Evolutionary conservation across 2,329 filamentous ascomycete genomes (phyloP).

Genomic region (Aulographum hederae): DNA sequence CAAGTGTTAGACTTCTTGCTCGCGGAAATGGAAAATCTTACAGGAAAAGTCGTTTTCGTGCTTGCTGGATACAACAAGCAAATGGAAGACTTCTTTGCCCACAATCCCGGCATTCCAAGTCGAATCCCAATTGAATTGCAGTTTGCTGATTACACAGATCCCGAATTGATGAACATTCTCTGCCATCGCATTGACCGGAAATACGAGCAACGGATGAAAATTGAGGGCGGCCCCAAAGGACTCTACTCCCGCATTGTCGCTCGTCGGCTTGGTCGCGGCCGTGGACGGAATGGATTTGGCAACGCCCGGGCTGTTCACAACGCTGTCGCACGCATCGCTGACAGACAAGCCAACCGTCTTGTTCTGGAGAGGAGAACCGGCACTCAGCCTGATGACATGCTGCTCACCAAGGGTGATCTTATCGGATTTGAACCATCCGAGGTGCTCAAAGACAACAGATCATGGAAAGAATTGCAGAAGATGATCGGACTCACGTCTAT

Average conservation of each 20-base stretch:
- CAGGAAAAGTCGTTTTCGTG: constrained; percentile 52
- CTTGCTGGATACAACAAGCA: constrained; percentile 55
- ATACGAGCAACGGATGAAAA: constrained; percentile 36
- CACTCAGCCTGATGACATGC: constrained; percentile 32
- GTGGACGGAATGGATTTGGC: constrained; percentile 50
- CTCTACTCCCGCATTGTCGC: constrained; percentile 46
- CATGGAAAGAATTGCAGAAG: constrained; percentile 39
- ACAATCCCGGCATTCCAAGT: constrained; percentile 54
- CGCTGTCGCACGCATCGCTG: constrained; percentile 30
- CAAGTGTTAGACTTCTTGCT: constrained; percentile 54
- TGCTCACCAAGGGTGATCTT: constrained; percentile 47
- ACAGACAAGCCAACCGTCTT: constrained; percentile 41
- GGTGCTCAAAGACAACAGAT: constrained; percentile 30
- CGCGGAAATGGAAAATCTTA: constrained; percentile 52
- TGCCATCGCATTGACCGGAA: constrained; percentile 32
- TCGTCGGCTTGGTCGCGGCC: constrained; percentile 40
- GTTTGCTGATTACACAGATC: constrained; percentile 52
- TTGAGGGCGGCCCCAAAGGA: constrained; percentile 39
- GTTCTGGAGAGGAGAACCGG: constrained; percentile 24
- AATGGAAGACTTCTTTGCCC: constrained; percentile 60
- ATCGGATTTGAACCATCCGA: constrained; percentile 48
- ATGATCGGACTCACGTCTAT: constrained; percentile 43
- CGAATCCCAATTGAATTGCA: constrained; percentile 47
- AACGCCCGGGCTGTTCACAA: constrained; percentile 58
- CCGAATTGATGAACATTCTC: constrained; percentile 45